Evolutionary conservation across 192 early-diverging fungal species (phyloP).

Genomic region (Podila horticola): DNA sequence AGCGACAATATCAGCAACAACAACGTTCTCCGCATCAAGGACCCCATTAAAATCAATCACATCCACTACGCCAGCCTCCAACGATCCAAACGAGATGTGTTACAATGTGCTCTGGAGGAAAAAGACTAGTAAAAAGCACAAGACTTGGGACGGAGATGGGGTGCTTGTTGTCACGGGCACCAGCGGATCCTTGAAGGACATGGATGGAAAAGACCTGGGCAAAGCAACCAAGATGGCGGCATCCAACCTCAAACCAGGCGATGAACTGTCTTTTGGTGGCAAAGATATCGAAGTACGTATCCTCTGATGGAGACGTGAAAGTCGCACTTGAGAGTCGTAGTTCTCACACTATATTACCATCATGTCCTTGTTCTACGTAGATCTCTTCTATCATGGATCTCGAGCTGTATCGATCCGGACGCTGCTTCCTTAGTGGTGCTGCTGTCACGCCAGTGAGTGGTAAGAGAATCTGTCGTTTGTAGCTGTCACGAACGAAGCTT

Average conservation of each 20-base stretch:
- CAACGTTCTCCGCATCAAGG: background rate
- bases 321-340: background rate
- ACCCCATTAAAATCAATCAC: background rate
- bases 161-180: slow-evolving; percentile 30
- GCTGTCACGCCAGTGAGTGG: background rate
- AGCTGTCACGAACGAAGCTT: no score
- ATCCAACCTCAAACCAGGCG: slow-evolving; percentile 4
- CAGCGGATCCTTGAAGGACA: slow-evolving; percentile 21
- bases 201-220: slow-evolving; percentile 35
- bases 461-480: no score
- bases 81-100: slow-evolving; percentile 4
- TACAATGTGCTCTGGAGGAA: slow-evolving; percentile 43
- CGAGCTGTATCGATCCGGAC: slow-evolving; percentile 12
- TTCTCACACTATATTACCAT: background rate
- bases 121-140: slow-evolving; percentile 44
- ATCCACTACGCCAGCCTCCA: background rate
- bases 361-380: background rate
- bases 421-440: slow-evolving; percentile 1
- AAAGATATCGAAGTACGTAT: slow-evolving; percentile 38
- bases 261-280: slow-evolving; percentile 43
- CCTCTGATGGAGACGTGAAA: no score
- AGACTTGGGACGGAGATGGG: slow-evolving; percentile 59
- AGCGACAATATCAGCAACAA: no score
- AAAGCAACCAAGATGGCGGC: slow-evolving; percentile 16
- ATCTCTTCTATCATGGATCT: slow-evolving; percentile 1